Conservation (phyloP, 805 yeast species). For the Saccharomyces mikatae region DNA sequence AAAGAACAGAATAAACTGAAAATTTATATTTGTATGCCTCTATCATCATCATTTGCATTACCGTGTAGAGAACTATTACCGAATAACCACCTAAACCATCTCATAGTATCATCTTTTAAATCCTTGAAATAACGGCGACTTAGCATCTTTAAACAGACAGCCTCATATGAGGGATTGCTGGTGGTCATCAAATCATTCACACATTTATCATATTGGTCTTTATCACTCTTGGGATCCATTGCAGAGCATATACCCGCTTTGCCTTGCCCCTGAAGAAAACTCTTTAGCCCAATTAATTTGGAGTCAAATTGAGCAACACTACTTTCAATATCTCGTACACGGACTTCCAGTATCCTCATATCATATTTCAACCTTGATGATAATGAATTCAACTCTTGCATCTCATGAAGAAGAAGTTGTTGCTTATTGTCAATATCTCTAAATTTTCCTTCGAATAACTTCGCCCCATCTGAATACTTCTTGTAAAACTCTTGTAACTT, state of each 20-base stretch:
- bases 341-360: conserved; percentile 46
- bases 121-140: conserved; percentile 8
- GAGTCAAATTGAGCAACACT: conserved; percentile 40
- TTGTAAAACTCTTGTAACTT: conserved; percentile 13
- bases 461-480: conserved; percentile 12
- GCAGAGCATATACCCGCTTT: conserved; percentile 6
- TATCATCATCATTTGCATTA: background rate
- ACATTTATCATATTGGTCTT: conserved; percentile 10
- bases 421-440: conserved; percentile 21
- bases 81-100: conserved; percentile 16
- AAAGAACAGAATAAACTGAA: background rate
- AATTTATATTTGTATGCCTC: background rate
- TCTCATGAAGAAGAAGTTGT: conserved; percentile 32
- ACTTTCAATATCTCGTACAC: conserved; percentile 62
- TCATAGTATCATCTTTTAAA: conserved; percentile 7
- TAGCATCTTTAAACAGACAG: conserved; percentile 9
- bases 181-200: conserved; percentile 8
- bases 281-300: conserved; percentile 15
- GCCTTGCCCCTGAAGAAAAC: conserved; percentile 11
- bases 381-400: conserved; percentile 46
- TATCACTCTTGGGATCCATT: conserved; percentile 9
- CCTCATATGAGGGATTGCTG: conserved; percentile 9
- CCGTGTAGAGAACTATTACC: conserved; percentile 4
- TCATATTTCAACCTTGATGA: conserved; percentile 61
- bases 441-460: conserved; percentile 15